phyloP scores from a whole-genome alignment of 257 asterid genomes.

The Scutellaria galericulata region DNA sequence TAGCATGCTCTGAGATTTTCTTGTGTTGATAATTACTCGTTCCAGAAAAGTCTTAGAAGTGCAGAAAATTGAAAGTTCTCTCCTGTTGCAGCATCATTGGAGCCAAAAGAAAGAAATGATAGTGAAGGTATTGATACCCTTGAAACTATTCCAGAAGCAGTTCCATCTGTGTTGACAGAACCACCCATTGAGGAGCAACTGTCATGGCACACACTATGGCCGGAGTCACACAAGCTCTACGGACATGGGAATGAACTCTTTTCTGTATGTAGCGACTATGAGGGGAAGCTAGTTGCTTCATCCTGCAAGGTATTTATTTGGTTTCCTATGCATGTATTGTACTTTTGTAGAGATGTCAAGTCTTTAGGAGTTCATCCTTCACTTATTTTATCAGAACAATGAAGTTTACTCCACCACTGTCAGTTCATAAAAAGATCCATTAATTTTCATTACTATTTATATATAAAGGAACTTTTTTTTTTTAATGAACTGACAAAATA shows the following conservation, averaged over 20 bases:
- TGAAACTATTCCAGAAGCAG: constrained; percentile 95
- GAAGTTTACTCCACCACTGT: constrained; percentile 7
- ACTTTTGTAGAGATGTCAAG: not conserved
- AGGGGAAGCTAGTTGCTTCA: constrained; percentile 88
- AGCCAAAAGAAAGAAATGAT: constrained; percentile 50
- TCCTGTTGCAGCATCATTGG: constrained; percentile 56
- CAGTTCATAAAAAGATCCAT: not conserved
- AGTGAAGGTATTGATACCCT: constrained; percentile 73
- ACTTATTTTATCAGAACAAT: constrained; percentile 5
- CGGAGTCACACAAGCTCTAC: constrained; percentile 93
- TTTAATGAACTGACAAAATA: not conserved
- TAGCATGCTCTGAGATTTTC: constrained; percentile 16
- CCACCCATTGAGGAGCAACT: constrained; percentile 97
- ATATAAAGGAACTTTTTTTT: not conserved
- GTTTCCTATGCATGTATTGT: not conserved
- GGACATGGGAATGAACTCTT: constrained; percentile 97
- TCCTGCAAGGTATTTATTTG: constrained; percentile 78
- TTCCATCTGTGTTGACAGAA: constrained; percentile 87
- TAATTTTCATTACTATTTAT: not conserved
- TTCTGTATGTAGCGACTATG: constrained; percentile 78
- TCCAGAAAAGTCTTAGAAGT: not conserved
- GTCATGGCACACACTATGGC: constrained; percentile 93
- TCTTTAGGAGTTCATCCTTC: not conserved
- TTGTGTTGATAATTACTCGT: constrained; percentile 12
- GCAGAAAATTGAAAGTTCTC: not conserved